phyloP scores from a whole-genome alignment of 768 basidiomycete genomes.

The Boletus eberwhitei region DNA sequence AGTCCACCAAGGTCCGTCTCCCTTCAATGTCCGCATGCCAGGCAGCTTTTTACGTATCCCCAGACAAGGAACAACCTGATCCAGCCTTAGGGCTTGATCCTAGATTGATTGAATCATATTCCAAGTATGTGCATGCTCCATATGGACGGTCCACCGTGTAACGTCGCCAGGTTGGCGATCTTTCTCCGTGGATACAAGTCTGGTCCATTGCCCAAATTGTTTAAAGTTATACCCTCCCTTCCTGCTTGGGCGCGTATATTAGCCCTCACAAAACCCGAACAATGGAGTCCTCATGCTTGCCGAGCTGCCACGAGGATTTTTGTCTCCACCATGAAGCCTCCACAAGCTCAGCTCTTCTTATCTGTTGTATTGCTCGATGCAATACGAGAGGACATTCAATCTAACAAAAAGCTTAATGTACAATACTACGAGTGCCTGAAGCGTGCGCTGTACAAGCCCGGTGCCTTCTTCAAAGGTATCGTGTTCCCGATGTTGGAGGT shows the following conservation, averaged over 20 bases:
- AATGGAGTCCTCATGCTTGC: slow-evolving; percentile 95
- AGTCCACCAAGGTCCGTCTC: slow-evolving; percentile 50
- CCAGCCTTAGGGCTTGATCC: slow-evolving; percentile 88
- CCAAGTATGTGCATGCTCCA: slow-evolving; percentile 64
- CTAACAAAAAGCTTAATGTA: slow-evolving; percentile 84
- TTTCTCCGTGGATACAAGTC: slow-evolving; percentile 89
- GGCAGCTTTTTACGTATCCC: slow-evolving; percentile 3
- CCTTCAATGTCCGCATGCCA: neutral
- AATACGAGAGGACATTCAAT: slow-evolving; percentile 82
- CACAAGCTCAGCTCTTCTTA: slow-evolving; percentile 88
- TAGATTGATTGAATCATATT: slow-evolving; percentile 88
- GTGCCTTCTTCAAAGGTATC: slow-evolving; percentile 97
- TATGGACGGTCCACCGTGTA: neutral
- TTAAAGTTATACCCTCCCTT: slow-evolving; percentile 96
- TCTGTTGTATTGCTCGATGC: slow-evolving; percentile 89
- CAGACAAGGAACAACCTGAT: slow-evolving; percentile 56
- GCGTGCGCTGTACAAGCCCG: slow-evolving; percentile 91
- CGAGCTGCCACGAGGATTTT: slow-evolving; percentile 93
- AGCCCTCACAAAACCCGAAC: slow-evolving; percentile 86
- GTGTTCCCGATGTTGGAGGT: slow-evolving; percentile 95
- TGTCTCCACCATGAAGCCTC: slow-evolving; percentile 94
- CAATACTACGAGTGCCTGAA: slow-evolving; percentile 95
- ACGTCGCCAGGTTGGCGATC: slow-evolving; percentile 64
- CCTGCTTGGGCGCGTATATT: slow-evolving; percentile 95
- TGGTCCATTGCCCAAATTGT: slow-evolving; percentile 91